Base-by-base conservation (phyloP, 108 stramenopile genomes). In the Poteriospumella lacustris region DNA sequence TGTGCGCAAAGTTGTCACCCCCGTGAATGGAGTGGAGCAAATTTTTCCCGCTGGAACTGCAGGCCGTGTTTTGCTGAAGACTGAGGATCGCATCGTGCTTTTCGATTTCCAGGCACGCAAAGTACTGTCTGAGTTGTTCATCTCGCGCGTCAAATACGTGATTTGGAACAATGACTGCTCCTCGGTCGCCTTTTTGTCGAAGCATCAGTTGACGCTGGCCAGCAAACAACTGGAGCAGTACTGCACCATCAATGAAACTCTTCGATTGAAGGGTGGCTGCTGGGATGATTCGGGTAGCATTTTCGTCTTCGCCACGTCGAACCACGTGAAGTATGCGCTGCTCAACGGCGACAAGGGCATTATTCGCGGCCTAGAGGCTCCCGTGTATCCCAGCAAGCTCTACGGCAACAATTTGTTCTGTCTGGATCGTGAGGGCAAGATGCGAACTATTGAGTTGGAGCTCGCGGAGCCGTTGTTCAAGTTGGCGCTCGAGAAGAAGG, bases 271-370 rank as follows among this genome's bases (percentile, higher is more conserved):
- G 92, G 83, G 84, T 59, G 97, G 94, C 39, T 91, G 90, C 41
- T 99, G 96, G 96, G 97, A 96, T 84, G 58, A 19, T 0, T 80
- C 88, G 31, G 93, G 91, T 36, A 83, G 90, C 40, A 86, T 99
- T 59, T 96, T 97, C 83, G 60, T 97, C 52, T 99, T 95, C 88
- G 94, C 94, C 29, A 99, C 97, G 43, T 86, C 93, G 79, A 92
- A 96, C 87, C 97, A 97, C 85, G 90, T 99, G 80, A 99, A 99
- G 84, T 98, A 98, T 85, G 89, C 91, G 56, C 87, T 98, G 40
- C 90, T 95, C 12, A 92, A 91, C 43, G 96, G 97, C 9, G 97
- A 98, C 82, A 92, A 89, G 47, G 97, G 97, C 28, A 95, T 95
- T 58, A 93, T 99, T 77, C 95, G 97, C 41, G 95, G 95, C 1